phyloP scores from a whole-genome alignment of 176 grass and related monocot species.

The Raddia distichophylla region DNA sequence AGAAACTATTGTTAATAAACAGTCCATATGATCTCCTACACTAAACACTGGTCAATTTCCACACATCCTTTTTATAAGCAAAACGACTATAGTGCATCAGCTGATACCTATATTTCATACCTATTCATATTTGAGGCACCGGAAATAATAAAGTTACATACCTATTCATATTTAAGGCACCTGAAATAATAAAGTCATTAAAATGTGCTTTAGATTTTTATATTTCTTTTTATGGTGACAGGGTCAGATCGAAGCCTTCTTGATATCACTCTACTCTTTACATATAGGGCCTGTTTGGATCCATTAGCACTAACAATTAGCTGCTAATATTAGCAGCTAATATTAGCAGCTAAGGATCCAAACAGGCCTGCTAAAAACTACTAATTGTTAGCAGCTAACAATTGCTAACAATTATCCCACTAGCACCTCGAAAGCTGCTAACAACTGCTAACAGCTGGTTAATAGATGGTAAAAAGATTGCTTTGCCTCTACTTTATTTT shows the following conservation, averaged over 20 bases:
- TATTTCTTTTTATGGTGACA: neutral
- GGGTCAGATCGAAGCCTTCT: neutral
- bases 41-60: neutral
- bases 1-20: neutral
- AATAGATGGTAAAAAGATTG: no score
- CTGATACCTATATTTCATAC: neutral
- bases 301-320: no score
- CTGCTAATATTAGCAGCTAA: no score
- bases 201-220: neutral
- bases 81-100: neutral
- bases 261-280: neutral
- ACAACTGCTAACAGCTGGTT: no score
- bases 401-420: no score
- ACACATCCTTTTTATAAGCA: neutral
- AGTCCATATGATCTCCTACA: neutral
- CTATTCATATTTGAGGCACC: neutral
- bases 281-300: no score
- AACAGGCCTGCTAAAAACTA: no score
- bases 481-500: no score
- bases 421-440: no score
- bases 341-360: no score
- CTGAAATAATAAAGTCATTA: neutral
- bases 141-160: neutral
- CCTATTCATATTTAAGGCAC: no score
- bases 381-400: no score